A percentile compares a stretch with the other conserved stretches of the same genome.
Evolutionary conservation across 2,329 filamentous ascomycete species (phyloP).

Genomic region (Fusarium sp.): DNA sequence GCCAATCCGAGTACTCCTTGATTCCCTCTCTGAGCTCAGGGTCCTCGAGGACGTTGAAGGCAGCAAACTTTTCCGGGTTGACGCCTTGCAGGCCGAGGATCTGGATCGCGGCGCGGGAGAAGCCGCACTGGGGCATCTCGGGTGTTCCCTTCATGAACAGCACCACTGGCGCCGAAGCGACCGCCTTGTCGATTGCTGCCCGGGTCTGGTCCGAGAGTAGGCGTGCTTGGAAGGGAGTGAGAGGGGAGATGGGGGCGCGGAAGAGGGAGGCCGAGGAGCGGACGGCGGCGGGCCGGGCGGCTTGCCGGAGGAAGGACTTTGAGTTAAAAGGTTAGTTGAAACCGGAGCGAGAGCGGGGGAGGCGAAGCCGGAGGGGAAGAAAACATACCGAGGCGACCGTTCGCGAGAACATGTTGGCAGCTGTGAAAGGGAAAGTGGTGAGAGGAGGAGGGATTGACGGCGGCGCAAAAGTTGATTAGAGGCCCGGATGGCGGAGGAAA

Average conservation of each 20-base stretch:
- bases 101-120: constrained; percentile 93
- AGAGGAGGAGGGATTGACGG: constrained; percentile 1
- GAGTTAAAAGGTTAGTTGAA: constrained; percentile 9
- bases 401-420: constrained; percentile 42
- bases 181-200: constrained; percentile 87
- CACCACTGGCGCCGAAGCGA: constrained; percentile 87
- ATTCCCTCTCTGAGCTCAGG: constrained; percentile 86
- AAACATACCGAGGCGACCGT: constrained; percentile 39
- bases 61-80: constrained; percentile 94
- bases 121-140: constrained; percentile 94
- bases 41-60: constrained; percentile 97
- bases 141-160: constrained; percentile 99
- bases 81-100: constrained; percentile 94
- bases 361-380: background rate
- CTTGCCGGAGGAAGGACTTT: constrained; percentile 52
- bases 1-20: constrained; percentile 99
- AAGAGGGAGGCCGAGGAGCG: constrained; percentile 39
- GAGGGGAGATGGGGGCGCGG: constrained; percentile 39
- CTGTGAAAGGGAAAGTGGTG: constrained; percentile 26
- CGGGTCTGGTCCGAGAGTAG: constrained; percentile 82
- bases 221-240: constrained; percentile 59
- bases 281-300: constrained; percentile 48
- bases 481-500: constrained; percentile 16
- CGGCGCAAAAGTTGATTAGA: constrained; percentile 8
- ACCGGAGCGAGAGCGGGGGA: background rate